These are phyloP conservation scores for Mortierella sp. DNA, from an alignment of 371 early-diverging fungal genomes.

Conservation along the genomic window DNA sequence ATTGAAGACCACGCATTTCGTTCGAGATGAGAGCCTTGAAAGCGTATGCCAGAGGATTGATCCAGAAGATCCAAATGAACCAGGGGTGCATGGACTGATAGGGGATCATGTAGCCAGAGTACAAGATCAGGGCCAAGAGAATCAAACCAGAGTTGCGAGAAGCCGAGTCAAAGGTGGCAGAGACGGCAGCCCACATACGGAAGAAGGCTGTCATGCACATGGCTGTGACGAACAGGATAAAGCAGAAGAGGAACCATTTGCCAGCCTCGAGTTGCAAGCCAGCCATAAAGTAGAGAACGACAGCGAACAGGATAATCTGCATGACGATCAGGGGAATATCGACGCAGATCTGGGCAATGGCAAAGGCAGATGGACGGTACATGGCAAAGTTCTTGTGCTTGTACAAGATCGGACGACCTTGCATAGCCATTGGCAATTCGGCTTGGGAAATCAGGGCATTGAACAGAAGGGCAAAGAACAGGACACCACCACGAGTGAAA, in stretches of 20 bases:
- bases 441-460: conserved; percentile 63
- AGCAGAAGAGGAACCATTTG: conserved; percentile 63
- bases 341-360: conserved; percentile 62
- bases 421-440: conserved; percentile 62
- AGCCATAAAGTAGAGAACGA: conserved; percentile 72
- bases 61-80: conserved; percentile 79
- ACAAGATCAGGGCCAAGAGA: conserved; percentile 66
- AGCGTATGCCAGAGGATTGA: conserved; percentile 77
- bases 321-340: conserved; percentile 60
- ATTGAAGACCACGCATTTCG: conserved; percentile 73
- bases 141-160: conserved; percentile 64
- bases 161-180: conserved; percentile 65
- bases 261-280: conserved; percentile 62
- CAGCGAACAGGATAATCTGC: conserved; percentile 60
- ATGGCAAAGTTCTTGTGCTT: conserved; percentile 71
- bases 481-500: conserved; percentile 78
- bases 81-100: conserved; percentile 73
- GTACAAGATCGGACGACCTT: conserved; percentile 67
- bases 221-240: conserved; percentile 58
- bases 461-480: conserved; percentile 64
- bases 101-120: conserved; percentile 77
- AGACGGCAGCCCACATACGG: conserved; percentile 59
- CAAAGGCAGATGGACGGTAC: conserved; percentile 69
- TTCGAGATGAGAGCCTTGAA: conserved; percentile 76
- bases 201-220: conserved; percentile 69